Evolutionary conservation across 345 rosid species (phyloP).

Genomic region (Ceriops tagal): DNA sequence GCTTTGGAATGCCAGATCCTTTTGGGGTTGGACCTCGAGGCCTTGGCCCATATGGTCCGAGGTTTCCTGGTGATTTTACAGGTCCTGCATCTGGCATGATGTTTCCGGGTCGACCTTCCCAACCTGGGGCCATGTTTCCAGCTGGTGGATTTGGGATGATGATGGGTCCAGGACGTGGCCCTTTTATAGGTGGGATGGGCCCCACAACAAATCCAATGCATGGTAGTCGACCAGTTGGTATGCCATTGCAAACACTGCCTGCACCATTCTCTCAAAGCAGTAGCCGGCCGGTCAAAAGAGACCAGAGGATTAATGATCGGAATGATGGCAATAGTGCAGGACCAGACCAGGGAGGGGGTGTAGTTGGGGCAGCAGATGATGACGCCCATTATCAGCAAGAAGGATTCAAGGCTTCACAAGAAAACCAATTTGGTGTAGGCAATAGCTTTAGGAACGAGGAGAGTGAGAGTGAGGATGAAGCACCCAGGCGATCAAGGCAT

Average conservation of each 20-base stretch:
- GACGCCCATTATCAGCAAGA: slow-evolving; percentile 42
- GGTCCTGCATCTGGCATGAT: slow-evolving; percentile 83
- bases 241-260: slow-evolving; percentile 47
- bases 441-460: slow-evolving; percentile 62
- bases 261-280: slow-evolving; percentile 42
- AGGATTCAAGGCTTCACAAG: slow-evolving; percentile 39
- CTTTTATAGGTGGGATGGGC: slow-evolving; percentile 83
- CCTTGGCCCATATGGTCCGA: slow-evolving; percentile 79
- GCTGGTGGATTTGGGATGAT: slow-evolving; percentile 86
- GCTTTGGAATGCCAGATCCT: slow-evolving; percentile 86
- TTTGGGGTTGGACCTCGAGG: slow-evolving; percentile 78
- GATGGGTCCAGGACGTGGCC: slow-evolving; percentile 85
- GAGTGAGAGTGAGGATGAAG: slow-evolving; percentile 88
- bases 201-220: slow-evolving; percentile 42
- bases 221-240: slow-evolving; percentile 54
- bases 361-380: slow-evolving; percentile 37
- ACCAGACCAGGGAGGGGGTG: slow-evolving; percentile 47
- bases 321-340: slow-evolving; percentile 40
- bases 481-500: slow-evolving; percentile 94
- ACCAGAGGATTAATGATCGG: slow-evolving; percentile 40
- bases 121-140: slow-evolving; percentile 71
- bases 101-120: slow-evolving; percentile 94
- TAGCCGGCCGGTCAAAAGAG: slow-evolving; percentile 27
- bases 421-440: slow-evolving; percentile 46
- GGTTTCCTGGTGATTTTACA: slow-evolving; percentile 85